Conservation (phyloP, 495 filamentous ascomycete species). For the Penicillium cataractarum region DNA sequence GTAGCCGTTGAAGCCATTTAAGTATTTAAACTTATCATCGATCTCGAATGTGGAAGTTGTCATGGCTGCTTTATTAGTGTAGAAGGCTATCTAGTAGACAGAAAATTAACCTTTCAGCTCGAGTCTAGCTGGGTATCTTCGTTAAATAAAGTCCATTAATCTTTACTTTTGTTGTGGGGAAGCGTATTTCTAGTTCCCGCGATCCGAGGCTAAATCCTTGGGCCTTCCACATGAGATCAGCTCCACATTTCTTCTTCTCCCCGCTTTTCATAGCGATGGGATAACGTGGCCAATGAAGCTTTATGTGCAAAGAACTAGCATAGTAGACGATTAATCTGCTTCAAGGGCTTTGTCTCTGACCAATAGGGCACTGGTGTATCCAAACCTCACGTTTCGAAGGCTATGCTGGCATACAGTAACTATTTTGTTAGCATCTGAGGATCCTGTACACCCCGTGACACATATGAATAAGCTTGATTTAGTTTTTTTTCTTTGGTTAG, state of each 20-base stretch:
- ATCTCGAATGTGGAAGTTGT: background rate
- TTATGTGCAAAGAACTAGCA: background rate
- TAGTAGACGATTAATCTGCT: background rate
- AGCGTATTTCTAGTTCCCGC: background rate
- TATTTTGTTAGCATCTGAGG: too few relatives aligned
- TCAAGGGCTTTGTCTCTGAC: too few relatives aligned
- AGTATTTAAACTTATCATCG: background rate
- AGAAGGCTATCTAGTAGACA: too few relatives aligned
- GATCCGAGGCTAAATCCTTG: background rate
- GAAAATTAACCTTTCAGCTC: too few relatives aligned
- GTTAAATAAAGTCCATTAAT: background rate
- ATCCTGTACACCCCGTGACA: too few relatives aligned
- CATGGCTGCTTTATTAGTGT: background rate
- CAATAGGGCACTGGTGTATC: too few relatives aligned
- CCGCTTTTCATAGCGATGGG: background rate
- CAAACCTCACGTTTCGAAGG: too few relatives aligned
- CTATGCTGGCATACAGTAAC: too few relatives aligned
- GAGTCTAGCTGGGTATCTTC: background rate
- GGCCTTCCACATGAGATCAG: background rate
- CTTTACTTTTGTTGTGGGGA: background rate
- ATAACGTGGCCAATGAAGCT: background rate
- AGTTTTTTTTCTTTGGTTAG: too few relatives aligned
- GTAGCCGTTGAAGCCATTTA: background rate
- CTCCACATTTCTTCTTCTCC: background rate
- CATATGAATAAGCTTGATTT: too few relatives aligned